Conservation (phyloP, 805 yeast genomes). For the Cyberlindnera nakhonratchasimensis region DNA sequence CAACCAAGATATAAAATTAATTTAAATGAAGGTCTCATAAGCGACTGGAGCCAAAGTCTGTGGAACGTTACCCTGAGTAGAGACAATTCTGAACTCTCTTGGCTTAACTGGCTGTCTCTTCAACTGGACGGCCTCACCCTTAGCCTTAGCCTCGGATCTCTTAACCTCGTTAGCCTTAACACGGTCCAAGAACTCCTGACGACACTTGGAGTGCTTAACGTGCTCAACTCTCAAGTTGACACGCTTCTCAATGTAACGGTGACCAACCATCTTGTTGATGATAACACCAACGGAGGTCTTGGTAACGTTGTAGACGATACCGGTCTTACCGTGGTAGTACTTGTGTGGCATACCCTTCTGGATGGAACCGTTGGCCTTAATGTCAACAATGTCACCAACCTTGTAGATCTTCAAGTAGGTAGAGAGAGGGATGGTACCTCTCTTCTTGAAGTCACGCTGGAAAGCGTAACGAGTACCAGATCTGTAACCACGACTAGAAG, state of each 20-base stretch:
- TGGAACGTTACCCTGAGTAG: constrained; percentile 81
- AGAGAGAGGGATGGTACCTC: constrained; percentile 92
- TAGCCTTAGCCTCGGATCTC: constrained; percentile 90
- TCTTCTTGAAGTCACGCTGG: constrained; percentile 98
- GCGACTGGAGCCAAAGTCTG: constrained; percentile 99
- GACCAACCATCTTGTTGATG: constrained; percentile 96
- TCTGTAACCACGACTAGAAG: constrained; percentile 92
- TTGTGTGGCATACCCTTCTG: constrained; percentile 99
- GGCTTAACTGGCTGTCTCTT: constrained; percentile 99
- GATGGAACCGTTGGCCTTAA: constrained; percentile 98
- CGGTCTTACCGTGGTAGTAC: constrained; percentile 99
- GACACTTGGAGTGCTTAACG: constrained; percentile 99
- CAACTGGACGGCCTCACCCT: constrained; percentile 85
- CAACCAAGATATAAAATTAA: constrained; percentile 22
- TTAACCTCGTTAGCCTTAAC: constrained; percentile 95
- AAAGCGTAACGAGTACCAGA: constrained; percentile 99
- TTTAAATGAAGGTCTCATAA: constrained; percentile 98
- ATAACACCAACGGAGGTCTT: constrained; percentile 98
- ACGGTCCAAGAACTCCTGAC: constrained; percentile 98
- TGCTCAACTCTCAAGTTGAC: constrained; percentile 98
- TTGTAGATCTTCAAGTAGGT: constrained; percentile 97
- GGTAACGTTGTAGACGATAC: constrained; percentile 98
- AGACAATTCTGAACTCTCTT: constrained; percentile 85
- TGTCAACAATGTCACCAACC: constrained; percentile 99
- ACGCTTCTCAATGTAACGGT: constrained; percentile 99